Percentiles rank a stretch among this genome's conserved stretches.
Conservation (phyloP, 2,329 filamentous ascomycete species). For the Purpureocillium takamizusanense region DNA sequence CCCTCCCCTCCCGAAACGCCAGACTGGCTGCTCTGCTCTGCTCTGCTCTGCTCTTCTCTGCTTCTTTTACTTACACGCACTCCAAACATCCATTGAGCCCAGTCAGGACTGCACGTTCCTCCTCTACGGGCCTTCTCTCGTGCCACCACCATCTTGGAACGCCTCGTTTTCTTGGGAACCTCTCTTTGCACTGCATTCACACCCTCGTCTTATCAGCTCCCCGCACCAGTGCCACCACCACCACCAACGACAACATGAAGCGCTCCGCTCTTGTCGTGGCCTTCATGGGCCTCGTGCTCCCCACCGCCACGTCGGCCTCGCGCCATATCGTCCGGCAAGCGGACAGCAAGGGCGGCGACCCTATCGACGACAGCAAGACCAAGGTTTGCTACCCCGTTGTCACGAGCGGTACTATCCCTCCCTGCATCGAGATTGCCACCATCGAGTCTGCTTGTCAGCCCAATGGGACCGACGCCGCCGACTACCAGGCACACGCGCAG, state of each 20-base stretch:
- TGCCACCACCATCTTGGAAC: no score
- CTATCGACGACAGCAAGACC: neutral
- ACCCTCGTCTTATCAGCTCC: no score
- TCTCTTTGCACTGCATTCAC: neutral
- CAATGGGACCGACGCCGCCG: slow-evolving; percentile 15
- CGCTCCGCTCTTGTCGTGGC: slow-evolving; percentile 4
- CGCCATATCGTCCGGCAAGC: neutral
- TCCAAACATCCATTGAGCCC: no score
- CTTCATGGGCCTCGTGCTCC: slow-evolving; percentile 1
- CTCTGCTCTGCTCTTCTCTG: neutral
- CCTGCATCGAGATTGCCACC: slow-evolving; percentile 18
- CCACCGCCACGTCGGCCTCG: slow-evolving; percentile 4
- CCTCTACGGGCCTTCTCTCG: no score
- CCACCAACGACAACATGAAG: slow-evolving; percentile 10
- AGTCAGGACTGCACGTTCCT: no score
- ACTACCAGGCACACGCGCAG: slow-evolving; percentile 18
- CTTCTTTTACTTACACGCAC: neutral
- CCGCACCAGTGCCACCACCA: no score
- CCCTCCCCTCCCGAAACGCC: slow-evolving; percentile 2
- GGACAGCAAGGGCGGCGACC: neutral
- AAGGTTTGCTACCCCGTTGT: slow-evolving; percentile 7
- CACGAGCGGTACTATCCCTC: slow-evolving; percentile 9
- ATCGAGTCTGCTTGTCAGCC: slow-evolving; percentile 20
- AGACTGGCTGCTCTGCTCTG: neutral
- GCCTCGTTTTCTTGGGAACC: neutral